Evolutionary conservation across 164 flowering plant species (phyloP), one percentile per base, ranked within the genome.

Genomic region (Amborella trichopoda): DNA sequence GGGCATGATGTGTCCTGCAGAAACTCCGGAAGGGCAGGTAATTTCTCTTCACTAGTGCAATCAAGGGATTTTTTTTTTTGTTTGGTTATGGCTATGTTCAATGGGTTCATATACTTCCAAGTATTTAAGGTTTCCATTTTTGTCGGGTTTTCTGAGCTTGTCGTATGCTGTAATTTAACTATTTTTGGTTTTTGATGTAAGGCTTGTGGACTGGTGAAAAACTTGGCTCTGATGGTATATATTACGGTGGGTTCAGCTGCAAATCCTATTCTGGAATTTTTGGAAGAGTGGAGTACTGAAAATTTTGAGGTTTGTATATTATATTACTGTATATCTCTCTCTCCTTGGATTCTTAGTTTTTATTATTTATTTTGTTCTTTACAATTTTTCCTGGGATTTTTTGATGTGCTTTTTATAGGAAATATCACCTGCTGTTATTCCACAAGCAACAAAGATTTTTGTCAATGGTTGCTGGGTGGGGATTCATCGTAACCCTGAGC

Each of bases 1-100:
- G 99, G 99, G 99, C 45, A 93, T 93, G 91, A 84, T 93, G 99
- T 93, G 99, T 58, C 99, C 99, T 38, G 96, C 99, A 27, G 96
- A 93, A 73, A 93, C 99, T 6, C 96, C 99, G 28, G 99, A 93
- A 72, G 99, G 99, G 63, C 99, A 88, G 59, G 97, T 84, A 43
- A 56, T 40, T 28, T 18, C 50, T n/a, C n/a, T n/a, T n/a, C n/a
- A n/a, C n/a, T 6, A 24, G 16, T 26, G 6, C 19, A 28, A 11
- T 47, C 8, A 30, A 32, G n/a, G 36, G 36, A 32, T n/a, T 32
- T 1, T n/a, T n/a, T 32, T 32, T 37, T 21, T 2, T 37, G 48
- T 28, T 4, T 41, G 19, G 11, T 2, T 13, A 14, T 1, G 23
- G 8, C 48, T 42, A 14, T 26, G 34, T 40, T 30, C 3, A 25